Evolutionary conservation across 2,329 filamentous ascomycete species (phyloP).

Genomic region (Aspergillus brunneoviolaceus): DNA sequence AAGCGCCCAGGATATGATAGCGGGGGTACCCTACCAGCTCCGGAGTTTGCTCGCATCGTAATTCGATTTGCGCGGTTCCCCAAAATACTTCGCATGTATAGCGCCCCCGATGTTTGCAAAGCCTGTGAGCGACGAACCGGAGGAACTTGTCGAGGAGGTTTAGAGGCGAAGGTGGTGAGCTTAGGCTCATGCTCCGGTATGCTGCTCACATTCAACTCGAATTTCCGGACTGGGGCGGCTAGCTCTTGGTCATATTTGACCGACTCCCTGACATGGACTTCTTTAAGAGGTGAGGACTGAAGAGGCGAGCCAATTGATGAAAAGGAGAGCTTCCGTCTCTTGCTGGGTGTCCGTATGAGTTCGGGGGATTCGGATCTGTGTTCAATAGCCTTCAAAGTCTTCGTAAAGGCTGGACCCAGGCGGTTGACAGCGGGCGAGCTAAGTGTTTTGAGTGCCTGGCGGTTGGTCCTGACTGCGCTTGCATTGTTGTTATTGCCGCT

Average conservation of each 20-base stretch:
- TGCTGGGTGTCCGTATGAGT: conserved; percentile 40
- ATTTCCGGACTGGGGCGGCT: conserved; percentile 28
- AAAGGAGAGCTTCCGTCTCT: conserved; percentile 49
- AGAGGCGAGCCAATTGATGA: conserved; percentile 47
- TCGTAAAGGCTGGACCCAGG: conserved; percentile 43
- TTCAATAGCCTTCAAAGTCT: conserved; percentile 34
- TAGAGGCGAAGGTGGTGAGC: conserved; percentile 16
- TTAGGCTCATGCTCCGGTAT: conserved; percentile 17
- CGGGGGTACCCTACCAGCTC: conserved; percentile 34
- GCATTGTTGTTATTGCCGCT: conserved; percentile 33
- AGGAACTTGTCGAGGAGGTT: conserved; percentile 26
- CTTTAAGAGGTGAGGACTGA: conserved; percentile 51
- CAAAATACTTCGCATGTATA: conserved; percentile 41
- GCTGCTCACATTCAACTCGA: conserved; percentile 22
- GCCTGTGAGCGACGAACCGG: conserved; percentile 39
- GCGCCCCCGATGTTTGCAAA: conserved; percentile 37
- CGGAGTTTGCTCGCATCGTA: conserved; percentile 37
- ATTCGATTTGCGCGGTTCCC: conserved; percentile 32
- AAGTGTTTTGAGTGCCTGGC: conserved; percentile 47
- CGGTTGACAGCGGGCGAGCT: conserved; percentile 45
- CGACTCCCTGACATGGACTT: conserved; percentile 37
- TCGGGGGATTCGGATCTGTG: conserved; percentile 31
- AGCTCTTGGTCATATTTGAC: conserved; percentile 33
- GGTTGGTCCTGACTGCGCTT: conserved; percentile 40
- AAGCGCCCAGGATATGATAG: not conserved